Percentiles rank a stretch among this genome's conserved stretches.
phyloP scores from a whole-genome alignment of 164 flowering plant species.

The Berberis vulgaris region DNA sequence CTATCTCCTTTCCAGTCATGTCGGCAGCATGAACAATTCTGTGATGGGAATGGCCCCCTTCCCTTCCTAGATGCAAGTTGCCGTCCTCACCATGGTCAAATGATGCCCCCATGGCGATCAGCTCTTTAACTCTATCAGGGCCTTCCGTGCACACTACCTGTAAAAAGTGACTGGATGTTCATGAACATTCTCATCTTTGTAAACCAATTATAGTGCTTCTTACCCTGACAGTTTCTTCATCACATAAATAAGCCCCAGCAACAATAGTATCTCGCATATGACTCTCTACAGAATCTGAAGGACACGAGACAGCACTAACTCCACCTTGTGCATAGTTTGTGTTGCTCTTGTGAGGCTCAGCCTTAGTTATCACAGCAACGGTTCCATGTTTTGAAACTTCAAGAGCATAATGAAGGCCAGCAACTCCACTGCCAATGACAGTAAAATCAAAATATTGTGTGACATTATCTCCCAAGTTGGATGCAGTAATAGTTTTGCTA shows the following conservation, averaged over 20 bases:
- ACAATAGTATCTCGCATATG: slow-evolving; percentile 92
- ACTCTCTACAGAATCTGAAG: slow-evolving; percentile 84
- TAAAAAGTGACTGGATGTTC: slow-evolving; percentile 4
- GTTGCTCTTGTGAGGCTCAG: slow-evolving; percentile 93
- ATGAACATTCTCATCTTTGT: neutral
- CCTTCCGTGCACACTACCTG: slow-evolving; percentile 99
- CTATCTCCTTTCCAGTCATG: slow-evolving; percentile 98
- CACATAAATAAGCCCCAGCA: slow-evolving; percentile 96
- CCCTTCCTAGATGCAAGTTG: slow-evolving; percentile 89
- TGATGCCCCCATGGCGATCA: slow-evolving; percentile 94
- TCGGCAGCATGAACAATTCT: slow-evolving; percentile 98
- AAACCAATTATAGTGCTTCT: slow-evolving; percentile 8
- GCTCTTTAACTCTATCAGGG: slow-evolving; percentile 84
- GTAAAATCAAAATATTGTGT: slow-evolving; percentile 77
- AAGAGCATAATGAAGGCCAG: slow-evolving; percentile 92
- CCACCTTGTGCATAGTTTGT: slow-evolving; percentile 99
- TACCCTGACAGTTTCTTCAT: slow-evolving; percentile 96
- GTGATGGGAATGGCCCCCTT: slow-evolving; percentile 93
- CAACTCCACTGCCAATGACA: slow-evolving; percentile 95
- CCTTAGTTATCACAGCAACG: slow-evolving; percentile 94
- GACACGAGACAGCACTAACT: slow-evolving; percentile 91
- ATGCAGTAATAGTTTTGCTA: slow-evolving; percentile 22
- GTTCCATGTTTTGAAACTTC: slow-evolving; percentile 92
- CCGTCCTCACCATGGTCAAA: slow-evolving; percentile 99
- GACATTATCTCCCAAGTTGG: slow-evolving; percentile 41